phyloP scores from a whole-genome alignment of 1,284 basidiomycete species.

The Moesziomyces globuligerus region DNA sequence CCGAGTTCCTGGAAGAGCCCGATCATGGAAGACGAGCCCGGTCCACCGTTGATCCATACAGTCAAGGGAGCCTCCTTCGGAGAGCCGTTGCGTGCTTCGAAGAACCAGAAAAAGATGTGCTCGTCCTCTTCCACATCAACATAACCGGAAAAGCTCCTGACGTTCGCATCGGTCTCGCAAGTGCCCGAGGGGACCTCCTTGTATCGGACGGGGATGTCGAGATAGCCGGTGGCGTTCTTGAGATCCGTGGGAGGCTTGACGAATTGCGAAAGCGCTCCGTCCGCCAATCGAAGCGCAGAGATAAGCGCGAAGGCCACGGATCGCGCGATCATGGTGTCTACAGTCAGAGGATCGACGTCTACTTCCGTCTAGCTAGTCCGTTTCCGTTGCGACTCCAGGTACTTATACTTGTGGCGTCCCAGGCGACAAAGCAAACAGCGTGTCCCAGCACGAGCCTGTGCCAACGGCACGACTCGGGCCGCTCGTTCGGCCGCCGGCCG shows the following conservation, averaged over 20 bases:
- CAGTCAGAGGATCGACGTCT: neutral
- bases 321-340: neutral
- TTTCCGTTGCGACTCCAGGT: too few species aligned
- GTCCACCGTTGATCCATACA: constrained; percentile 63
- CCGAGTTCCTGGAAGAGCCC: constrained; percentile 78
- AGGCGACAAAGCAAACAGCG: too few species aligned
- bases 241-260: constrained; percentile 36
- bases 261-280: constrained; percentile 14
- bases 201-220: constrained; percentile 47
- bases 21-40: constrained; percentile 76
- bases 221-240: constrained; percentile 23
- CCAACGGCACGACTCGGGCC: neutral
- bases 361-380: too few species aligned
- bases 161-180: constrained; percentile 78
- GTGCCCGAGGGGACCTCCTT: constrained; percentile 72
- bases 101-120: constrained; percentile 58
- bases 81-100: constrained; percentile 46
- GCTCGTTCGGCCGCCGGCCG: neutral
- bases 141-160: constrained; percentile 73
- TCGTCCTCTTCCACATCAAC: constrained; percentile 43
- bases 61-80: constrained; percentile 44
- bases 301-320: neutral
- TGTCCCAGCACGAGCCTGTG: neutral
- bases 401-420: neutral
- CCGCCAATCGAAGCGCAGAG: neutral